A percentile compares a stretch with the other conserved stretches of the same genome.
Evolutionary conservation across 139 green algal species (phyloP).

Genomic region (Picochlorum sp.): DNA sequence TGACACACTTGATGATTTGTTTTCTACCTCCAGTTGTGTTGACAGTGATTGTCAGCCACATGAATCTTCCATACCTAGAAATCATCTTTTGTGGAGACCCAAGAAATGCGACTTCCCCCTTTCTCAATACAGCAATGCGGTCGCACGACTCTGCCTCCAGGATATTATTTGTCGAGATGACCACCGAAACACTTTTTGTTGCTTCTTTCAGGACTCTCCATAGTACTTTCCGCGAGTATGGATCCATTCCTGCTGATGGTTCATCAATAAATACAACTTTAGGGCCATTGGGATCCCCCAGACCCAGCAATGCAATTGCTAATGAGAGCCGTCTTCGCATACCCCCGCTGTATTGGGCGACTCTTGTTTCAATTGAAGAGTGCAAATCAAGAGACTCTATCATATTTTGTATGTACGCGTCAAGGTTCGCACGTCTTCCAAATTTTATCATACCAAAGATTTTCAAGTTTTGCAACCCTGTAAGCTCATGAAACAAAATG

Average conservation of each 20-base stretch:
- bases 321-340: conserved; percentile 45
- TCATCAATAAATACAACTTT: conserved; percentile 65
- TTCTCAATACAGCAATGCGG: conserved; percentile 65
- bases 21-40: conserved; percentile 45
- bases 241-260: conserved; percentile 56
- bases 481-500: conserved; percentile 41
- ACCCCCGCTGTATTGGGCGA: conserved; percentile 30
- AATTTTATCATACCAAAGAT: conserved; percentile 85
- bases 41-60: conserved; percentile 57
- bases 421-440: neutral
- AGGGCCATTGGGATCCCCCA: conserved; percentile 11
- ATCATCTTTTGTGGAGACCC: conserved; percentile 67
- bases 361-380: conserved; percentile 17
- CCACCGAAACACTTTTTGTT: conserved; percentile 43
- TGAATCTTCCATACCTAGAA: conserved; percentile 54
- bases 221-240: conserved; percentile 44
- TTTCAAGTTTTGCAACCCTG: conserved; percentile 77
- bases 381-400: conserved; percentile 53
- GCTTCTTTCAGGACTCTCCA: conserved; percentile 70
- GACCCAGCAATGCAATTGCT: conserved; percentile 41
- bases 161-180: conserved; percentile 93
- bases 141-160: conserved; percentile 73
- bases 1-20: conserved; percentile 30
- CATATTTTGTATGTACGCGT: conserved; percentile 31
- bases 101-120: conserved; percentile 47